phyloP scores from a whole-genome alignment of 352 stramenopile species.

The Blastocystis sp. region DNA sequence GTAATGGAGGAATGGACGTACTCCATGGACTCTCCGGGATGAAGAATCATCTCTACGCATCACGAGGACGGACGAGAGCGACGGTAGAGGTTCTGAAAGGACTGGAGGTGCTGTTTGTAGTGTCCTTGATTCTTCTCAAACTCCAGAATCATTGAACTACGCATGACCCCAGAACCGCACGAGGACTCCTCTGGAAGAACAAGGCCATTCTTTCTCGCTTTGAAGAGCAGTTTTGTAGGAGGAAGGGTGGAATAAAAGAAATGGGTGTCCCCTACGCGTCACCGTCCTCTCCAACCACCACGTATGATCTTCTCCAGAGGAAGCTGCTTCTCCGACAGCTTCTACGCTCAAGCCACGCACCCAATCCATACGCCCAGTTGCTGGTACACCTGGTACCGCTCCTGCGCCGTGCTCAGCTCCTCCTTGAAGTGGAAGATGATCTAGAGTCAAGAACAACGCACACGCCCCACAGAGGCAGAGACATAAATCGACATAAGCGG shows the following conservation, averaged over 20 bases:
- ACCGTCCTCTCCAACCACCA: neutral
- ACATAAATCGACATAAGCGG: conserved; percentile 61
- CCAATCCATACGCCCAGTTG: neutral
- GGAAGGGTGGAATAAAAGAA: conserved; percentile 39
- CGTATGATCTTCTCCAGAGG: conserved; percentile 54
- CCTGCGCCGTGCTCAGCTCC: neutral
- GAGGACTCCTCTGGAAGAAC: neutral
- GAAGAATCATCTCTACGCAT: conserved; percentile 10
- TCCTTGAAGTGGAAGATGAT: conserved; percentile 36
- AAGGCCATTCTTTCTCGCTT: neutral
- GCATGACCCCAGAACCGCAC: neutral
- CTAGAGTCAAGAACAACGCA: neutral
- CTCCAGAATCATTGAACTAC: conserved; percentile 38
- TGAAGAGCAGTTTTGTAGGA: neutral
- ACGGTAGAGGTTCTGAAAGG: neutral
- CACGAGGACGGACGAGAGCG: neutral
- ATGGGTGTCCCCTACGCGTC: conserved; percentile 20
- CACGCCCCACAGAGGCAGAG: neutral
- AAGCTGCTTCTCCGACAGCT: neutral
- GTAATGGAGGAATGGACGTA: neutral
- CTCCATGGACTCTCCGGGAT: neutral
- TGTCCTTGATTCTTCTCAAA: neutral
- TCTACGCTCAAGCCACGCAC: neutral
- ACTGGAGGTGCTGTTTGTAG: neutral
- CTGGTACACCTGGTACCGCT: conserved; percentile 36